phyloP scores from a whole-genome alignment of 148 eudicot genomes.

The Pharnaceum exiguum region DNA sequence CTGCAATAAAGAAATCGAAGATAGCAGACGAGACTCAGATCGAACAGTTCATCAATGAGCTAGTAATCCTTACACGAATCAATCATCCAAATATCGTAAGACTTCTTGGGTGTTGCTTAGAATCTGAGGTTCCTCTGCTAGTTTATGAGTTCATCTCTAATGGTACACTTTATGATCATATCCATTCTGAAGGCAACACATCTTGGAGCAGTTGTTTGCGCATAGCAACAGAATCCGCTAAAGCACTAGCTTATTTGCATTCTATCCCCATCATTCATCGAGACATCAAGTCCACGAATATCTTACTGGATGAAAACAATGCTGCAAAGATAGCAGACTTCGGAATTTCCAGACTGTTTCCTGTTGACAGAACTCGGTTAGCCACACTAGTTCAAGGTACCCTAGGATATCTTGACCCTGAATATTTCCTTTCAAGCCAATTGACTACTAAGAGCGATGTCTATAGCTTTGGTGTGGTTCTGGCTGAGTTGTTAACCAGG shows the following conservation, averaged over 20 bases:
- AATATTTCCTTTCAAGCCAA: conserved; percentile 12
- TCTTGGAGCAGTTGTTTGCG: conserved; percentile 7
- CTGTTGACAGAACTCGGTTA: conserved; percentile 14
- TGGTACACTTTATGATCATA: conserved; percentile 13
- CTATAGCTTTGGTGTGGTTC: conserved; percentile 11
- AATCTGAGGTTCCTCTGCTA: conserved; percentile 12
- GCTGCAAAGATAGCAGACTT: conserved; percentile 9
- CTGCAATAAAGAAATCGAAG: conserved; percentile 13
- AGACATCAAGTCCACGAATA: conserved; percentile 15
- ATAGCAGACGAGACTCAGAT: conserved; percentile 15
- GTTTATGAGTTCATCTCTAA: conserved; percentile 18
- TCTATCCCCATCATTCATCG: conserved; percentile 19
- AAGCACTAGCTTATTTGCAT: conserved; percentile 16
- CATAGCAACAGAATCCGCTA: conserved; percentile 13
- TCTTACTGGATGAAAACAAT: conserved; percentile 10
- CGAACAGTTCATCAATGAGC: conserved; percentile 20
- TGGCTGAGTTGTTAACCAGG: conserved; percentile 14
- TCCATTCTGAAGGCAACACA: not conserved
- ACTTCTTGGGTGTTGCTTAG: conserved; percentile 19
- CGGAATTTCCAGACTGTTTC: conserved; percentile 13
- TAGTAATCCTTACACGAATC: conserved; percentile 14
- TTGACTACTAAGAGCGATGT: conserved; percentile 18
- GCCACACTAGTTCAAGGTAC: conserved; percentile 19
- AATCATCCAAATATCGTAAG: conserved; percentile 15
- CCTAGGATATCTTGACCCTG: conserved; percentile 18